Evolutionary conservation across 495 filamentous ascomycete species (phyloP), one percentile per base, ranked within the genome.

Genomic region (Aspergillus heteromorphus): DNA sequence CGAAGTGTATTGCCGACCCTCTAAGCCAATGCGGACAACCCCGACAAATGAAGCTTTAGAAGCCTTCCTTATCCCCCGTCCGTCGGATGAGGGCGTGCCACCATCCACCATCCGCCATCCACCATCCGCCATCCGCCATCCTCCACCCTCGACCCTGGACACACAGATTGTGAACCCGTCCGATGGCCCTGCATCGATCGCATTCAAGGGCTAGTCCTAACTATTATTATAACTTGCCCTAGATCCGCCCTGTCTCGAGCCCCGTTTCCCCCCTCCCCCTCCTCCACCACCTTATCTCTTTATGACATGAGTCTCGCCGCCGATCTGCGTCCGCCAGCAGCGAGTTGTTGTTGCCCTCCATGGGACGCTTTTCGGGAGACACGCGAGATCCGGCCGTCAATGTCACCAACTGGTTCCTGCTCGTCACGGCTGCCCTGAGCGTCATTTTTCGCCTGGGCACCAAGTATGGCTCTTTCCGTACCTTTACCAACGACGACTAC

Each of bases 321-420:
- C 9, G 45, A 48, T 27, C 13, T 7, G 25, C 45, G 16, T 48
- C 25, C 4, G 23, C 45, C n/a, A n/a, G n/a, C n/a, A n/a, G n/a
- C n/a, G n/a, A n/a, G 23, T n/a, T 27, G 6, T 16, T n/a, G 45
- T 30, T 30, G 3, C 36, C 13, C 48, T 40, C 40, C 49, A 58
- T 58, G 50, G 27, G 41, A 36, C 56, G 59, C 51, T 65, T 64
- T 30, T 42, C 29, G n/a, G 45, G 51, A 18, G 54, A 58, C 19
- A 65, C 41, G 23, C 53, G 56, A 55, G 58, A 65, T 30, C 63
- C 67, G 7, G 65, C 53, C 14, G 65, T 67, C 52, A 64, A 60
- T 51, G 55, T 65, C 43, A 64, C 57, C 23, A 63, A 55, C 23
- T 65, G 63, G 60, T 51, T 65, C 31, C 57, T 67, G 10, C 42